Base-by-base conservation (phyloP, 2,329 filamentous ascomycete species). In the Ceratocystis cubensis region DNA sequence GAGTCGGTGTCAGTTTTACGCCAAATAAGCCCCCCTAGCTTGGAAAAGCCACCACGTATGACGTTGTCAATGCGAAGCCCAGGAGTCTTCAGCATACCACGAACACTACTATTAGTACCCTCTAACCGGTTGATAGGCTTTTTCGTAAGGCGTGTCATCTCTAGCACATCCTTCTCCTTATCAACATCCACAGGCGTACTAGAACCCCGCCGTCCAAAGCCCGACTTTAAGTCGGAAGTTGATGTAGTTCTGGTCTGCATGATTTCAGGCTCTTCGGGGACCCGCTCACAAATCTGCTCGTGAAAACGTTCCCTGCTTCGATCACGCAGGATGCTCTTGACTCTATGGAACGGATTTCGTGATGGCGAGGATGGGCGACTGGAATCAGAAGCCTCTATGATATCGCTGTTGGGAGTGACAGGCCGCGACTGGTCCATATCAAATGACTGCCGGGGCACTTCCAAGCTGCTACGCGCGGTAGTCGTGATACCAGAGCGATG, bases 1-100 rank as follows among this genome's bases (percentile, higher is more conserved):
- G 56, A 48, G 10, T 71, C 71, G 2, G 71, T 69, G 3, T 70
- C 73, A 8, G 84, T 82, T 68, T 79, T 83, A 70, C 78, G 80
- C 81, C 83, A 84, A 25, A 85, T 70, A 64, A 85, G 76, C 63
- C 84, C 82, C 37, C 81, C 79, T 15, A 85, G 74, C 70, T 80
- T 83, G 30, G 81, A 82, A 5, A 84, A 81, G 28, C 82, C 76
- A 5, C 78, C 82, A 30, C 82, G 80, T 57, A 95, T 82, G 37
- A 90, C 81, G 37, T 84, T 88, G 69, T 90, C 88, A 69, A 93
- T 85, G 66, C 88, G 81, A 63, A 85, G 83, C 2, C 86, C 87
- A 3, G 68, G 68, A 15, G 50, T 56, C 75, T 91, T 93, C 75
- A 96, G 88, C 61, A 96, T 86, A 44, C 65, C 64, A 8, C 66